These are phyloP conservation scores for Pouteria glomerata DNA, from an alignment of 148 eudicot genomes.

Conservation along the genomic window DNA sequence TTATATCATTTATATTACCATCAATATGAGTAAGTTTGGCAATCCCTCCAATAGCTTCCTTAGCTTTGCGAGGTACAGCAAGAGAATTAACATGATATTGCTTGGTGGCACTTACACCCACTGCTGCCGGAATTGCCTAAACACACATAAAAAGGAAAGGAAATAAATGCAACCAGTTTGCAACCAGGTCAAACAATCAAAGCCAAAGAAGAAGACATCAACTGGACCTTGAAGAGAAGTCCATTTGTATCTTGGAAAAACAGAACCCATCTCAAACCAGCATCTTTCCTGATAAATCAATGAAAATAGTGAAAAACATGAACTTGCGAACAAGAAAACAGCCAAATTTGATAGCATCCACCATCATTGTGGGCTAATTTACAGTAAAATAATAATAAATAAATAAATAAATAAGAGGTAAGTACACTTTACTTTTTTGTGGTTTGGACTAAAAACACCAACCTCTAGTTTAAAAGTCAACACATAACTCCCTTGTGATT, in stretches of 20 bases:
- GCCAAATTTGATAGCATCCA: background rate
- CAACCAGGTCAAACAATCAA: background rate
- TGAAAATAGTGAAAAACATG: conserved; percentile 2
- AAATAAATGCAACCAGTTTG: background rate
- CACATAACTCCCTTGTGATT: no score
- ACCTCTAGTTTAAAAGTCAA: no score
- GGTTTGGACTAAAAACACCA: no score
- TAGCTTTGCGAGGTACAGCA: conserved; percentile 96
- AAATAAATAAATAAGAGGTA: no score
- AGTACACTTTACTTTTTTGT: no score
- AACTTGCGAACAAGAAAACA: conserved; percentile 1
- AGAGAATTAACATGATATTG: conserved; percentile 94
- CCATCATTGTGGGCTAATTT: background rate
- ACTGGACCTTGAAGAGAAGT: conserved; percentile 85
- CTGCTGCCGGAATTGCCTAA: conserved; percentile 88
- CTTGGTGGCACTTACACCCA: conserved; percentile 86
- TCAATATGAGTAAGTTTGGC: conserved; percentile 89
- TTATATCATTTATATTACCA: conserved; percentile 40
- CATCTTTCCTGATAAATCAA: conserved; percentile 52
- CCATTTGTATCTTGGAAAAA: conserved; percentile 99
- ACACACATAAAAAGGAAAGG: conserved; percentile 2
- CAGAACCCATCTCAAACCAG: conserved; percentile 86
- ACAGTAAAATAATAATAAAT: no score
- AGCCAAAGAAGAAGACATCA: conserved; percentile 5
- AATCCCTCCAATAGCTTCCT: conserved; percentile 99